Evolutionary conservation across 257 asterid species (phyloP), one percentile per base, ranked within the genome.

Genomic region (Dorcoceras hygrometricum): DNA sequence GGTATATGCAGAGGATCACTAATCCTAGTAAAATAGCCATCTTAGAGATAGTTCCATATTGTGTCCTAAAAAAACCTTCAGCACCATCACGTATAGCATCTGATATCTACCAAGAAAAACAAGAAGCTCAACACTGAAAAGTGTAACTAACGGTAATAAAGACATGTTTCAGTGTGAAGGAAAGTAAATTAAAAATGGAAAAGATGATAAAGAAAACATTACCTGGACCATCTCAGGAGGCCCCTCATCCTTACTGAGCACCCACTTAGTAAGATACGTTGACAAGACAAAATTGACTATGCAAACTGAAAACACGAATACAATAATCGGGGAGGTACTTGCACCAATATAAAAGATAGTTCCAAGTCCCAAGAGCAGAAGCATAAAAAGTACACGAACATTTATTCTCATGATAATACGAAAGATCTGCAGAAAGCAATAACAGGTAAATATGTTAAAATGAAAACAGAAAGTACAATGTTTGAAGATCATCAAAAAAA

Each of bases 61-160:
- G 99, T 51, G 97, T 90, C 82, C 95, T 88, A 75, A 90, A 88
- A 87, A 81, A 94, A 72, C 99, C 99, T 81, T 94, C 97, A 64
- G 99, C 97, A 65, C 99, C 99, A 80, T 94, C 99, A 61, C 99
- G 99, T 77, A 94, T 94, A 25, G 97, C 99, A 71, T 94, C 99
- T 77, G 99, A 90, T 81, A 94, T 94, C 99, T 94, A 78, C 80
- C 68, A 78, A 59, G 77, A 67, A 73, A 32, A 60, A 75, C 65
- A 71, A 67, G 64, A 75, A 71, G 76, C 70, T 82, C 74, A 87
- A 67, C 29, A 54, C 61, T 19, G 68, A 68, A 66, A 43, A 16
- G 54, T 14, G 54, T 46, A 4, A 46, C 14, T 46, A 16, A 16
- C 20, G 18, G 18, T 18, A 46, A 46, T 46, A 46, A 46, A 39